phyloP scores from a whole-genome alignment of 192 early-diverging fungal genomes.

The Mortierella alpina region DNA sequence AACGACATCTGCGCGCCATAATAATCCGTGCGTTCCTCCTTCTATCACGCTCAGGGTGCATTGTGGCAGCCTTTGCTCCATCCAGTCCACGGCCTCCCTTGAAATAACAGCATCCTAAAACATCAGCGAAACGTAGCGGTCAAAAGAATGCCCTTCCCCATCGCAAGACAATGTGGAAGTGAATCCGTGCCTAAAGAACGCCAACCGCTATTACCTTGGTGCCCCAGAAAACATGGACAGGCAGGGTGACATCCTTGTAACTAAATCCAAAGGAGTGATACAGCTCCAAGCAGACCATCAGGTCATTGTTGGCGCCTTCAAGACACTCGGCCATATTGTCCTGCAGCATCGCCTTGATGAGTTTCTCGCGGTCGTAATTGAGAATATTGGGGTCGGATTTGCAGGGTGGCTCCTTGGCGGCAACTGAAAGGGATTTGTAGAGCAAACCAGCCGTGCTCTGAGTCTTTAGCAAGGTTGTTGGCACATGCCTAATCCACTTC shows the following conservation, averaged over 20 bases:
- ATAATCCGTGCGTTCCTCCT: slow-evolving; percentile 53
- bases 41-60: slow-evolving; percentile 58
- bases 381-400: slow-evolving; percentile 39
- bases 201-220: slow-evolving; percentile 45
- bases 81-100: slow-evolving; percentile 55
- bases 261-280: slow-evolving; percentile 56
- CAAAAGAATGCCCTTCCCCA: neutral
- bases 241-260: slow-evolving; percentile 56
- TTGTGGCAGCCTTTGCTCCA: slow-evolving; percentile 54
- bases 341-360: slow-evolving; percentile 53
- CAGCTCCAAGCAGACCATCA: slow-evolving; percentile 54
- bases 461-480: slow-evolving; percentile 49
- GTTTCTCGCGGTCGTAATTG: slow-evolving; percentile 49
- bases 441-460: slow-evolving; percentile 49
- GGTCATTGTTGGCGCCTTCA: slow-evolving; percentile 55
- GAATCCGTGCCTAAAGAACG: neutral
- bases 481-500: slow-evolving; percentile 57
- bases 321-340: slow-evolving; percentile 54
- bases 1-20: slow-evolving; percentile 55
- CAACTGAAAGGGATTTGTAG: slow-evolving; percentile 51
- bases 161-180: neutral
- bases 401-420: slow-evolving; percentile 49
- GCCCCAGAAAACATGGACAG: slow-evolving; percentile 59
- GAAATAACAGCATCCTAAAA: slow-evolving; percentile 53
- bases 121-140: neutral